Evolutionary conservation across 306 rosid species (phyloP), one percentile per base, ranked within the genome.

Genomic region (Echinosophora koreensis): DNA sequence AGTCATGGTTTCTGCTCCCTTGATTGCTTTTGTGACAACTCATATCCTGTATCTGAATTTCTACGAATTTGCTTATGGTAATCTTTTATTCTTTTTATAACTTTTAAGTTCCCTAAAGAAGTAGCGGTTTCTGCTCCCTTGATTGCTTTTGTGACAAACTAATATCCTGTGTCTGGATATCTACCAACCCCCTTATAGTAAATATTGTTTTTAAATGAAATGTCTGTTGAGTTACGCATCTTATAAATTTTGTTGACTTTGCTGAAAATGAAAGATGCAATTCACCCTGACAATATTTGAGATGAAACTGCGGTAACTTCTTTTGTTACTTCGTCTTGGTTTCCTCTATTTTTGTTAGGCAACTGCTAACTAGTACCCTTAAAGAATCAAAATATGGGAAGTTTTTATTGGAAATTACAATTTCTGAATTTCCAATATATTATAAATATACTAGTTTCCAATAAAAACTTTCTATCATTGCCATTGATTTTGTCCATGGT

Each of bases 1-100:
- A 82, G 91, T 95, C 80, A 95, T 95, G 99, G 82, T 95, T 84
- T 79, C 93, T 83, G 99, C 99, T 58, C 99, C 99, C 28, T 74
- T 92, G 84, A 50, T 86, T 64, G 93, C 99, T 9, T 92, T 95
- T 77, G 89, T 92, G 76, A 87, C 97, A 52, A 95, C 97, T 35
- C 97, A 95, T 84, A 88, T 95, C 83, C 66, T 95, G 87, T 95
- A 88, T 82, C 93, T 95, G 77, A 95, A 95, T 83, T 88, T 86
- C 88, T 95, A 90, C 51, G 84, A 87, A 47, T 89, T 95, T 76
- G 88, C 90, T 78, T 70, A 86, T 8, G 96, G 99, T 92, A 92
- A 86, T 77, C 9, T 15, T 81, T 8, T 79, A 60, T 63, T 71
- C 22, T 22, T 56, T 82, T 41, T 63, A 74, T 47, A 32, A 12